Conservation (phyloP, 176 grass and related monocot genomes). For the Carex parvula region DNA sequence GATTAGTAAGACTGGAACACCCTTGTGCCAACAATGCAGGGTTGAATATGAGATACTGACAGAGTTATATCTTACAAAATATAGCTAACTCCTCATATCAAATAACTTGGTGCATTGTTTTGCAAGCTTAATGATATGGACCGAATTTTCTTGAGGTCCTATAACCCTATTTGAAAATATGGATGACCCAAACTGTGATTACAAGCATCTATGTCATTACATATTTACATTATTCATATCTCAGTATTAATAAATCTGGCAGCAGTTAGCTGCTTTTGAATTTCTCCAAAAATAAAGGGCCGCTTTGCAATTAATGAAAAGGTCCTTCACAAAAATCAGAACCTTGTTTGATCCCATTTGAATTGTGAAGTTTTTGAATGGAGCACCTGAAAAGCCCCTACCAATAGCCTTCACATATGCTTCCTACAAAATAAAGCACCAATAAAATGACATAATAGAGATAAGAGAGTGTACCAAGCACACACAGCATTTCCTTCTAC, state of each 20-base stretch:
- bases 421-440: conserved; percentile 47
- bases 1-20: background rate
- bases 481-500: background rate
- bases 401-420: conserved; percentile 97
- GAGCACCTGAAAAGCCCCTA: conserved; percentile 85
- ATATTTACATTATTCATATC: background rate
- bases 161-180: background rate
- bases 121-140: conserved; percentile 6
- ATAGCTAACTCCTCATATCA: background rate
- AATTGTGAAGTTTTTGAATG: conserved; percentile 84
- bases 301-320: background rate
- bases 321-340: background rate
- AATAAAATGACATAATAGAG: background rate
- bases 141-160: background rate
- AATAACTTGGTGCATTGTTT: background rate
- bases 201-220: background rate
- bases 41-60: conserved; percentile 12
- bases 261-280: background rate
- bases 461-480: background rate
- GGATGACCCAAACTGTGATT: background rate
- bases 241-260: background rate
- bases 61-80: background rate
- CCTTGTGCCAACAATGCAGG: background rate
- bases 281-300: background rate
- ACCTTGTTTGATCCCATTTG: conserved; percentile 16